These are phyloP conservation scores for Isoetes taiwanensis DNA, from an alignment of 75 land plant genomes.

Conservation along the genomic window DNA sequence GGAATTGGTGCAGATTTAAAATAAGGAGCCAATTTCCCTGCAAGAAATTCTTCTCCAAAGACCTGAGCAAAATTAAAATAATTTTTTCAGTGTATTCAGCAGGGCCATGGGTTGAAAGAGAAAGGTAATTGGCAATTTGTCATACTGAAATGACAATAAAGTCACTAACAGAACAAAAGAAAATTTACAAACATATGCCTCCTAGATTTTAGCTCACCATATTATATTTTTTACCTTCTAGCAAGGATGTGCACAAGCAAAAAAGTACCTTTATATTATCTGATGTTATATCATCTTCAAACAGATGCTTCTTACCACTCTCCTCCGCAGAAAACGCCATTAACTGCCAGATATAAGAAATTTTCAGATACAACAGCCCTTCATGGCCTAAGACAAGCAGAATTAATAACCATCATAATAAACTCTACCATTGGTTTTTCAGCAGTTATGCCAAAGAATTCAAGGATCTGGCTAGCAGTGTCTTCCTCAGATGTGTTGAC, in stretches of 20 bases:
- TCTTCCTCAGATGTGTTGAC: conserved; percentile 56
- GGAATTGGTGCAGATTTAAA: conserved; percentile 88
- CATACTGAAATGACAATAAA: too few species aligned
- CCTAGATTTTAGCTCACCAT: background rate
- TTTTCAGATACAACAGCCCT: conserved; percentile 35
- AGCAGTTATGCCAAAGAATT: conserved; percentile 71
- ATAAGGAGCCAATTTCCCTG: conserved; percentile 60
- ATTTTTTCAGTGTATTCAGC: background rate
- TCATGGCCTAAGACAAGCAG: conserved; percentile 1
- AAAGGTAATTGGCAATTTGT: background rate
- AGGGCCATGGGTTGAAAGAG: background rate
- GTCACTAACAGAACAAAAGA: too few species aligned
- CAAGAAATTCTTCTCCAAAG: conserved; percentile 63
- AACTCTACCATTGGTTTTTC: conserved; percentile 46
- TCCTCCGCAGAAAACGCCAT: conserved; percentile 20
- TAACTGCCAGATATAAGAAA: conserved; percentile 10
- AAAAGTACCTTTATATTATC: conserved; percentile 56
- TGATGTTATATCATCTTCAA: conserved; percentile 55
- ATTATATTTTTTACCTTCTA: background rate
- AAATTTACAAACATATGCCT: too few species aligned
- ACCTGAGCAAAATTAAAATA: conserved; percentile 21
- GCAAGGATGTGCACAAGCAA: background rate
- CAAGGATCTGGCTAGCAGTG: conserved; percentile 46
- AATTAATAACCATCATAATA: background rate
- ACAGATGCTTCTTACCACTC: conserved; percentile 33